Conservation (phyloP, 2,329 filamentous ascomycete genomes). For the Hypoxylon sp. region DNA sequence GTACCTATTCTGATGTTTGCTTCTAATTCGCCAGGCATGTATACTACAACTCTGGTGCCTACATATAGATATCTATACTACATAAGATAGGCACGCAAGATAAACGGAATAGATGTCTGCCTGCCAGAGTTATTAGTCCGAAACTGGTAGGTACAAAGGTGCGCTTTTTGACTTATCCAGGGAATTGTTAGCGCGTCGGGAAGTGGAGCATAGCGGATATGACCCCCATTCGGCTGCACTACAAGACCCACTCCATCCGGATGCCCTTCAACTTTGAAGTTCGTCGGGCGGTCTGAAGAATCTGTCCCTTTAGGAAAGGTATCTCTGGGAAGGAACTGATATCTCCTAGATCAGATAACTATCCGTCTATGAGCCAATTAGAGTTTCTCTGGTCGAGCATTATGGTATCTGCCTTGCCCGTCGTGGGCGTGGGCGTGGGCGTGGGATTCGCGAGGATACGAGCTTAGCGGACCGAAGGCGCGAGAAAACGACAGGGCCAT, state of each 20-base stretch:
- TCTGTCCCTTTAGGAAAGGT: not conserved
- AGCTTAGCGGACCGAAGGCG: slow-evolving; percentile 2
- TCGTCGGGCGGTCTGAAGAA: not conserved
- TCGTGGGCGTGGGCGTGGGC: not conserved
- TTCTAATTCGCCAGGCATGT: not conserved
- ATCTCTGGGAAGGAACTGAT: not conserved
- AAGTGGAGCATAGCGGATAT: not conserved
- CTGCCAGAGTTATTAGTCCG: slow-evolving; percentile 6
- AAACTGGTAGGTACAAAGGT: slow-evolving; percentile 5
- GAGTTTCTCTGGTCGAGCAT: not conserved
- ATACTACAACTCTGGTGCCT: slow-evolving; percentile 1
- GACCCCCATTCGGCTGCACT: not conserved
- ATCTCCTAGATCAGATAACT: not conserved
- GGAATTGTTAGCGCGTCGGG: not conserved
- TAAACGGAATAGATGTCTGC: not conserved
- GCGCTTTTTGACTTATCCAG: slow-evolving; percentile 3
- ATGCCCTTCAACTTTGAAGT: not conserved
- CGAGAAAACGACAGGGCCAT: not conserved
- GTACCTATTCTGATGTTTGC: slow-evolving; percentile 24
- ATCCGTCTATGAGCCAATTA: not conserved
- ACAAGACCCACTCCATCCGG: not conserved
- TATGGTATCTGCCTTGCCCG: not conserved
- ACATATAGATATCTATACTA: slow-evolving; percentile 1
- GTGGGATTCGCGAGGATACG: slow-evolving; percentile 4
- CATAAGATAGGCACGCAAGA: not conserved